These are phyloP conservation scores for Ambrosiella xylebori DNA, from an alignment of 2,329 filamentous ascomycete species.

Conservation along the genomic window DNA sequence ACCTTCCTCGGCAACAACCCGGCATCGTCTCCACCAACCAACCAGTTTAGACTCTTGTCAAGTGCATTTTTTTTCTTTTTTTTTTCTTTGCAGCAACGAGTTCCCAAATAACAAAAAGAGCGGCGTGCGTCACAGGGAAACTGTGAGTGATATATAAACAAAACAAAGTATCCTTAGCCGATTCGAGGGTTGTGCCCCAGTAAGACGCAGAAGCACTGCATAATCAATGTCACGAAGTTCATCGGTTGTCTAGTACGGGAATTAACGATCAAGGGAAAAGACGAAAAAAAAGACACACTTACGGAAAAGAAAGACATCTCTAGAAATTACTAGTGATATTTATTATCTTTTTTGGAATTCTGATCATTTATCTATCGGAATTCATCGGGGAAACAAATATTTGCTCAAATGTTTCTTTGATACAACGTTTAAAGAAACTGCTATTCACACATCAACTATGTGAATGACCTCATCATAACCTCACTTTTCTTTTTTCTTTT, in stretches of 20 bases:
- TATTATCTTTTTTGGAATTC: not conserved
- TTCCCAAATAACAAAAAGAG: not conserved
- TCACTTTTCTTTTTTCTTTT: not conserved
- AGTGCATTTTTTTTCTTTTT: too few species aligned
- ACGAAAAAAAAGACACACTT: not conserved
- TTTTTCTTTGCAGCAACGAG: not conserved
- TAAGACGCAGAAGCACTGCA: not conserved
- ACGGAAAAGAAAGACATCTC: not conserved
- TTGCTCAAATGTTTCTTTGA: not conserved
- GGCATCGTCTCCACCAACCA: not conserved
- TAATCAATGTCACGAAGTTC: not conserved
- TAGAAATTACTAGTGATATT: not conserved
- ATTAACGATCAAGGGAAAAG: not conserved
- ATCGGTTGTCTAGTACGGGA: not conserved
- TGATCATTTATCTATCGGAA: too few species aligned
- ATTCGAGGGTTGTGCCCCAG: not conserved
- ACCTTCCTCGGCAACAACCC: not conserved
- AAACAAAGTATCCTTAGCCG: not conserved
- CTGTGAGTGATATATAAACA: not conserved
- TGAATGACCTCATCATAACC: not conserved
- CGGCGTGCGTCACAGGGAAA: not conserved
- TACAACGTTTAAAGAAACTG: not conserved
- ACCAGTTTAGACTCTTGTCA: too few species aligned
- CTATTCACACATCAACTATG: not conserved
- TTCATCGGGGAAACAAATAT: too few species aligned